Evolutionary conservation across 345 rosid genomes (phyloP), one percentile per base, ranked within the genome.

Genomic region (Diplotaxis tenuifolia): DNA sequence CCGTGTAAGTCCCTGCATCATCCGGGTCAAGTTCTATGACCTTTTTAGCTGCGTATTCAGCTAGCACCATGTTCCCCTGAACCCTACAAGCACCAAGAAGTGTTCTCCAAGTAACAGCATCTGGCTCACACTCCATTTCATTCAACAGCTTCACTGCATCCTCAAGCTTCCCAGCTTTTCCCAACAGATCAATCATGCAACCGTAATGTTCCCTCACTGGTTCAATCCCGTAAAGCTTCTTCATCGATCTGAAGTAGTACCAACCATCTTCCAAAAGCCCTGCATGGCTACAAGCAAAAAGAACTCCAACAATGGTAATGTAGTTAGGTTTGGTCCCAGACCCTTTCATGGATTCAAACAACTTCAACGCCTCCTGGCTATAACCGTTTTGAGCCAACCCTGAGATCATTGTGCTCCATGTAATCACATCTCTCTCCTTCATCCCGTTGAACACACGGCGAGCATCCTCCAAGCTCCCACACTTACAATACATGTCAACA

Each of bases 401-500:
- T 15, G 88, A 78, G 75, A 89, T 86, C 91, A 89, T 85, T 15
- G 93, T 89, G 78, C 96, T 89, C 91, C 93, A 88, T 34, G 96
- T 82, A 62, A 90, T 78, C 59, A 90, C 93, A 76, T 87, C 91
- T 79, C 73, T 87, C 62, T 80, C 83, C 22, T 53, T 70, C 91
- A 86, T 86, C 53, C 82, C 58, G 29, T 4, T 36, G 36, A 89
- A 89, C 67, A 89, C 59, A 27, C 34, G 22, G 1, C 68, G 69
- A 25, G 89, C 91, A 84, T 87, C 94, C 12, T 84, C 87, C 76
- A 85, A 79, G 62, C 89, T 71, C 21, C 95, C 92, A 71, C 88
- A 89, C 49, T 87, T 89, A 75, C 95, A 87, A 49, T 87, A 89
- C 95, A 87, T 89, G 75, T 89, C 95, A 23, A 89, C 65, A 1